Base-by-base conservation (phyloP, 1,284 basidiomycete genomes). In the Tylopilus sp. region DNA sequence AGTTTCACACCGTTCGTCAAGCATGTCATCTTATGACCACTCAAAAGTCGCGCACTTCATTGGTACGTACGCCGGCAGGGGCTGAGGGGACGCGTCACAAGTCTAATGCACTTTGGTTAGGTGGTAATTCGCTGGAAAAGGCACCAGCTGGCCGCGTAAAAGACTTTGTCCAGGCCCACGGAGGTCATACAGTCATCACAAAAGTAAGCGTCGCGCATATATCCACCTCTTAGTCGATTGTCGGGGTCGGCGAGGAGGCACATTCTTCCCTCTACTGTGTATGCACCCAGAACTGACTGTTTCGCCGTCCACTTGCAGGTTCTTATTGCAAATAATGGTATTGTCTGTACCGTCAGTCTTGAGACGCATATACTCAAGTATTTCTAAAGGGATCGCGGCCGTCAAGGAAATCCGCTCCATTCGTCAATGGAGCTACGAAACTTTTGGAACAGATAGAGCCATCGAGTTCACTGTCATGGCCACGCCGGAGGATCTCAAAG, bases 381-480 rank as follows among this genome's bases (percentile, higher is more conserved):
- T 48, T 31, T 36, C 44, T 10, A 58, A 37, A 87, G 91, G 92
- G 81, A 99, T 99, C 65, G 96, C 94, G 45, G 96, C 95, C 52
- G 96, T 99, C 47, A 99, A 99, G 73, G 95, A 99, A 73, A 99
- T 99, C 65, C 86, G 96, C 50, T 99, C 96, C 44, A 90, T 99
- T 62, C 83, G 96, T 57, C 95, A 98, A 83, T 99, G 96, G 96
- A 94, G 92, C 60, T 99, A 99, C 75, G 96, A 99, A 74, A 96
- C 94, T 0, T 99, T 99, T 71, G 96, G 96, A 54, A 85, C 85
- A 49, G 96, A 99, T 69, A 88, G 92, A 58, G 91, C 90, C 50
- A 83, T 99, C 73, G 94, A 99, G 70, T 99, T 99, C 76, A 95
- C 93, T 40, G 96, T 98, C 57, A 99, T 99, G 96, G 94, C 96